phyloP scores from a whole-genome alignment of 2,329 filamentous ascomycete genomes.

The Furcasterigmium sp. region DNA sequence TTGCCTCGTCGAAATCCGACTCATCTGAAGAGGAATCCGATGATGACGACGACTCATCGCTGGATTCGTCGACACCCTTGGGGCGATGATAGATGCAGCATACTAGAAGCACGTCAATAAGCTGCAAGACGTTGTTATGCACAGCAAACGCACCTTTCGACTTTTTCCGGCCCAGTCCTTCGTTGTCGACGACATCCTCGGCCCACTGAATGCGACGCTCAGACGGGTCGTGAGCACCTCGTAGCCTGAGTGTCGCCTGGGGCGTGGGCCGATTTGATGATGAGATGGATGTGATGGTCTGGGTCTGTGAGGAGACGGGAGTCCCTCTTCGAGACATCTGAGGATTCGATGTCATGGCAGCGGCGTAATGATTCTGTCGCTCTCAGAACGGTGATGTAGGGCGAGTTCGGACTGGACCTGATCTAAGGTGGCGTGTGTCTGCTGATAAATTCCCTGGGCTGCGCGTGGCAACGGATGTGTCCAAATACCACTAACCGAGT shows the following conservation, averaged over 20 bases:
- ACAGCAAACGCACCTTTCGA: conserved; percentile 66
- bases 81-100: conserved; percentile 98
- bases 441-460: neutral
- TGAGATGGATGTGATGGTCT: conserved; percentile 25
- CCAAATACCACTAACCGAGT: too few species aligned
- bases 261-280: conserved; percentile 19
- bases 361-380: neutral
- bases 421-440: too few species aligned
- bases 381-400: too few species aligned
- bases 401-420: too few species aligned
- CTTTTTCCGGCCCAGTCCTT: conserved; percentile 87
- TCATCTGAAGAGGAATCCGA: conserved; percentile 49
- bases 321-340: conserved; percentile 4
- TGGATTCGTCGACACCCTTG: conserved; percentile 76
- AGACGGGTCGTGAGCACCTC: conserved; percentile 39
- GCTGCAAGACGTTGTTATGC: too few species aligned
- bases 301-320: conserved; percentile 20
- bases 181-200: conserved; percentile 90
- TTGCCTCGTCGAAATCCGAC: conserved; percentile 39
- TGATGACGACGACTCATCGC: conserved; percentile 57
- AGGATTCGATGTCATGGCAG: neutral
- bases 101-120: conserved; percentile 46
- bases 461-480: too few species aligned
- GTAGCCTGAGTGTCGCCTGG: conserved; percentile 43
- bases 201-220: conserved; percentile 80